Evolutionary conservation across 345 rosid genomes (phyloP).

Genomic region (Populus simonii): DNA sequence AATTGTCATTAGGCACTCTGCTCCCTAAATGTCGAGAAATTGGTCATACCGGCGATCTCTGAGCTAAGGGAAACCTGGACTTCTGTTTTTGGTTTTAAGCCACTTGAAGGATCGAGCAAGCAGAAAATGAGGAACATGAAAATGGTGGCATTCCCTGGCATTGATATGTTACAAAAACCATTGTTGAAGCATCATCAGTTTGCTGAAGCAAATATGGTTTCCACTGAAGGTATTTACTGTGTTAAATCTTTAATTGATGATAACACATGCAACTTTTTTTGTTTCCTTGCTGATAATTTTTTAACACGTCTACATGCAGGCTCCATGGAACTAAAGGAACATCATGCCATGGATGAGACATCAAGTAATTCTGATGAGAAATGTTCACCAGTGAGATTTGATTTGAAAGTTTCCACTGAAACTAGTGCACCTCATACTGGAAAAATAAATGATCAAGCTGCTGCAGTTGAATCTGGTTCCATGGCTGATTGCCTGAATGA

Average conservation of each 20-base stretch:
- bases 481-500: slow-evolving; percentile 25
- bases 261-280: not conserved
- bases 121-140: slow-evolving; percentile 56
- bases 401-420: slow-evolving; percentile 26
- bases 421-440: slow-evolving; percentile 12
- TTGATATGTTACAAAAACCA: slow-evolving; percentile 79
- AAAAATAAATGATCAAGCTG: slow-evolving; percentile 21
- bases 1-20: slow-evolving; percentile 54
- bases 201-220: slow-evolving; percentile 18
- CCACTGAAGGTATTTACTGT: slow-evolving; percentile 34
- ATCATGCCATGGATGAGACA: slow-evolving; percentile 11
- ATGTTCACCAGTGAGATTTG: slow-evolving; percentile 15
- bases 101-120: slow-evolving; percentile 42
- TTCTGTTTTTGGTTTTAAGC: slow-evolving; percentile 74
- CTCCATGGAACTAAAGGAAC: slow-evolving; percentile 23
- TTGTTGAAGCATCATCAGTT: slow-evolving; percentile 32
- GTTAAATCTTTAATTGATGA: not conserved
- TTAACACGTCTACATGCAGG: slow-evolving; percentile 28
- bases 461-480: slow-evolving; percentile 27
- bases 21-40: slow-evolving; percentile 64
- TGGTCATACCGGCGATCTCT: slow-evolving; percentile 90
- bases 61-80: slow-evolving; percentile 88
- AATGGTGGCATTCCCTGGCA: slow-evolving; percentile 82
- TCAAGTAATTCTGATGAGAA: slow-evolving; percentile 7
- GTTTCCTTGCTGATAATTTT: slow-evolving; percentile 1